Evolutionary conservation across 2,329 filamentous ascomycete species (phyloP).

Genomic region (Diplodia mutila): DNA sequence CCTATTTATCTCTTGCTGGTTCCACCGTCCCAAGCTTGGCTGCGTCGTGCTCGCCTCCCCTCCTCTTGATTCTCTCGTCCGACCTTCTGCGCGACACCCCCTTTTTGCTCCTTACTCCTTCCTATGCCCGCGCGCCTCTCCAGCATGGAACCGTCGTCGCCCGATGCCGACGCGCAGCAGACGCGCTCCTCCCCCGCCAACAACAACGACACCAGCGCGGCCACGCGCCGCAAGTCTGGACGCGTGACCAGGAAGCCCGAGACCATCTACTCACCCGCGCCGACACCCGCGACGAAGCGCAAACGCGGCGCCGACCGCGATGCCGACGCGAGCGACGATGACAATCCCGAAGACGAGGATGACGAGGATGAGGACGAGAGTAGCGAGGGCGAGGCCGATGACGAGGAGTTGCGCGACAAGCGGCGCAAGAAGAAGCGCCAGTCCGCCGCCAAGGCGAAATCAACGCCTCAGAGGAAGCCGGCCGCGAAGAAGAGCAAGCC

Average conservation of each 20-base stretch:
- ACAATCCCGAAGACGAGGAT: conserved; percentile 4
- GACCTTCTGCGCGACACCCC: neutral
- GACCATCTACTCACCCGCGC: conserved; percentile 38
- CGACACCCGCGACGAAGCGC: conserved; percentile 40
- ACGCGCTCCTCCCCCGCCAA: conserved; percentile 24
- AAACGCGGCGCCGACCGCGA: conserved; percentile 40
- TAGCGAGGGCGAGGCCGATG: conserved; percentile 44
- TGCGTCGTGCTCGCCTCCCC: conserved; percentile 9
- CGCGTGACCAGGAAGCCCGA: conserved; percentile 45
- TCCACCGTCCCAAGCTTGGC: conserved; percentile 3
- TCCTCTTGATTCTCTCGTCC: conserved; percentile 4
- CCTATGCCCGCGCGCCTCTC: conserved; percentile 27
- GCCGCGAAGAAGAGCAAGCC: conserved; percentile 59
- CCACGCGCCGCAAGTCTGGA: conserved; percentile 46
- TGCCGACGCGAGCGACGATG: conserved; percentile 31
- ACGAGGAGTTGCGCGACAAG: conserved; percentile 42
- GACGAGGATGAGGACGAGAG: conserved; percentile 34
- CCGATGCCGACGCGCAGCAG: conserved; percentile 27
- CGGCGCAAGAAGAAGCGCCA: conserved; percentile 37
- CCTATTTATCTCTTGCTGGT: conserved; percentile 16
- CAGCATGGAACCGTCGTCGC: conserved; percentile 29
- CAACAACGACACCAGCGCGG: conserved; percentile 24
- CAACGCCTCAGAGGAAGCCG: conserved; percentile 41
- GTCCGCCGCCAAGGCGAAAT: conserved; percentile 29
- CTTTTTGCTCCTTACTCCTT: neutral